phyloP scores from a whole-genome alignment of 306 rosid genomes.

The Prunus mira region DNA sequence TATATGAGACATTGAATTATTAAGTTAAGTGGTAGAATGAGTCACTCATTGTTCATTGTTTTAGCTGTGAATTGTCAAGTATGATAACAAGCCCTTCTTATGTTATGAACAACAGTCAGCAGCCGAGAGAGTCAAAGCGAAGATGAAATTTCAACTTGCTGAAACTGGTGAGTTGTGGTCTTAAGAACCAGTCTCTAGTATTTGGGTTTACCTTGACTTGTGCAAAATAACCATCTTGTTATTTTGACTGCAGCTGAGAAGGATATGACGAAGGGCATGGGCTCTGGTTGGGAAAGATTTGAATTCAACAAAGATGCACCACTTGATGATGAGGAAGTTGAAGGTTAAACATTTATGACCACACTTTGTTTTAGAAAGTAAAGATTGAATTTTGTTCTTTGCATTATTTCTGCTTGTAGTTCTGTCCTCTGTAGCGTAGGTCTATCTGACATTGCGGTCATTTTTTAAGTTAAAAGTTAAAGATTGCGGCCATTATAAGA shows the following conservation, averaged over 20 bases:
- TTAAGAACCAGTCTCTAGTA: not conserved
- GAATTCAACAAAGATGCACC: constrained; percentile 86
- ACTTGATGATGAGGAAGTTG: constrained; percentile 71
- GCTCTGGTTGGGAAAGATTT: constrained; percentile 88
- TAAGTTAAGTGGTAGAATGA: not conserved
- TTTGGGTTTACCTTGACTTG: not conserved
- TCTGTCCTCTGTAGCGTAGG: not conserved
- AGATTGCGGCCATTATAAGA: not conserved
- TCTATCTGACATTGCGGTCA: not conserved
- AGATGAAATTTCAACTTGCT: constrained; percentile 91
- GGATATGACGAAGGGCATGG: constrained; percentile 61
- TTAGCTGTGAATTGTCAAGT: not conserved
- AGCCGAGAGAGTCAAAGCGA: constrained; percentile 90
- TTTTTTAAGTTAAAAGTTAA: not conserved
- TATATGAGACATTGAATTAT: not conserved
- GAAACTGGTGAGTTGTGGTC: constrained; percentile 56
- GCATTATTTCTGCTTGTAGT: not conserved
- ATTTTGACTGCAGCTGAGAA: constrained; percentile 52
- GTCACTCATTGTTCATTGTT: not conserved
- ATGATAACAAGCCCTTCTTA: constrained; percentile 18
- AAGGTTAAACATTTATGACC: constrained; percentile 41
- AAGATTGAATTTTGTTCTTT: not conserved
- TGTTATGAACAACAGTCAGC: constrained; percentile 54
- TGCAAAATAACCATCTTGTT: not conserved
- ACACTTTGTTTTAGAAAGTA: not conserved